A percentile compares a stretch with the other conserved stretches of the same genome.
phyloP scores from a whole-genome alignment of 2,329 filamentous ascomycete species.

The Metarhizium anisopliae region DNA sequence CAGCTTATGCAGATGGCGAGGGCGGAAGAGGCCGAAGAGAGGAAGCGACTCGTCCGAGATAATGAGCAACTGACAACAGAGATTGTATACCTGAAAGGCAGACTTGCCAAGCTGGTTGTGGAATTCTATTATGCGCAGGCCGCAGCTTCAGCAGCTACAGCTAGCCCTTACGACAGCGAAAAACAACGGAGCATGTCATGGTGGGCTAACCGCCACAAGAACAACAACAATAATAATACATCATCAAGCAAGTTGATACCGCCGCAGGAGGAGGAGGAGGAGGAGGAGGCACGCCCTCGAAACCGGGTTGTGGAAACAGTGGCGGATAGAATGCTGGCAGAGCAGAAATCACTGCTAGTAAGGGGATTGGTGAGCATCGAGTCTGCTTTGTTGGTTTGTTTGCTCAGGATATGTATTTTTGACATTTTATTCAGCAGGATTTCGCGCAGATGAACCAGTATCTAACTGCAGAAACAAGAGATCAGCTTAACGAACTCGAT shows the following conservation, averaged over 20 bases:
- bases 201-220: background rate
- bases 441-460: background rate
- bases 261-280: too few species aligned
- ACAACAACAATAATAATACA: background rate
- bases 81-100: conserved; percentile 9
- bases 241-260: background rate
- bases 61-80: background rate
- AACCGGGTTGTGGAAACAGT: background rate
- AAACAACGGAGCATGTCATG: background rate
- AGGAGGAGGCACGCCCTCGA: too few species aligned
- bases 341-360: background rate
- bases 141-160: background rate
- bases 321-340: background rate
- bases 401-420: background rate
- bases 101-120: conserved; percentile 5
- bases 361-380: background rate
- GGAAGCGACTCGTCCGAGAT: background rate
- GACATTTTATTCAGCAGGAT: background rate
- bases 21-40: background rate
- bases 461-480: background rate
- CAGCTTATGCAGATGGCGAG: background rate
- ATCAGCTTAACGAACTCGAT: background rate
- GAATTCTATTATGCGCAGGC: background rate
- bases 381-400: background rate
- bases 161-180: background rate